Evolutionary conservation across 495 filamentous ascomycete genomes (phyloP), one percentile per base, ranked within the genome.

Genomic region (Astrocystis sublimbata): DNA sequence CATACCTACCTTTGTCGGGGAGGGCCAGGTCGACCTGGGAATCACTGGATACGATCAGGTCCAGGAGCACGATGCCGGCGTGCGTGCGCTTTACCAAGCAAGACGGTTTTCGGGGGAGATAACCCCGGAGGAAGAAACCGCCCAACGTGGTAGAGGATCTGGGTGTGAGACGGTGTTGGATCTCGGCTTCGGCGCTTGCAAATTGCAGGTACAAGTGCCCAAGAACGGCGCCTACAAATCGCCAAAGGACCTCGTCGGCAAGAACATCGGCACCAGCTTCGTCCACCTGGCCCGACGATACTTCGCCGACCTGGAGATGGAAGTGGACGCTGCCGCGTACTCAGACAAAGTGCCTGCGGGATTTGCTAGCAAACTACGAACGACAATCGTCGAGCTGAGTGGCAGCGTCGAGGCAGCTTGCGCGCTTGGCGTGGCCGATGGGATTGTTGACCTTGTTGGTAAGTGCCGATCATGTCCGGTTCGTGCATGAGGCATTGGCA

Each of bases 381-480:
- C 96, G 5, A 90, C 90, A 67, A 94, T 98, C 65, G 91, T 94
- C 69, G 92, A 92, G 71, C 83, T 97, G 49, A 92, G 93, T 58
- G 94, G 96, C 2, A 97, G 93, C 78, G 94, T 98, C 24, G 94
- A 98, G 77, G 92, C 93, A 47, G 93, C 96, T 47, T 98, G 93
- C 73, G 92, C 94, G 54, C 81, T 98, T 59, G 96, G 94, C 47
- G 92, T 97, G 36, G 94, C 94, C 19, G 92, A 98, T 74, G 94
- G 94, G 35, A 96, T 98, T 73, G 92, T 98, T 24, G 96, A 98
- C 79, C 85, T 98, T 61, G 94, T 98, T 71, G 93, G 93, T 97
- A 70, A 65, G 87, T 80, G 43, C 31, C 10, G n/a, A 28, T 47
- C 10, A 2, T 15, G 26, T 79, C 46, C 33, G 6, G 26, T 79